Conservation (phyloP, 2,329 filamentous ascomycete species). For the Mariannaea sp. region DNA sequence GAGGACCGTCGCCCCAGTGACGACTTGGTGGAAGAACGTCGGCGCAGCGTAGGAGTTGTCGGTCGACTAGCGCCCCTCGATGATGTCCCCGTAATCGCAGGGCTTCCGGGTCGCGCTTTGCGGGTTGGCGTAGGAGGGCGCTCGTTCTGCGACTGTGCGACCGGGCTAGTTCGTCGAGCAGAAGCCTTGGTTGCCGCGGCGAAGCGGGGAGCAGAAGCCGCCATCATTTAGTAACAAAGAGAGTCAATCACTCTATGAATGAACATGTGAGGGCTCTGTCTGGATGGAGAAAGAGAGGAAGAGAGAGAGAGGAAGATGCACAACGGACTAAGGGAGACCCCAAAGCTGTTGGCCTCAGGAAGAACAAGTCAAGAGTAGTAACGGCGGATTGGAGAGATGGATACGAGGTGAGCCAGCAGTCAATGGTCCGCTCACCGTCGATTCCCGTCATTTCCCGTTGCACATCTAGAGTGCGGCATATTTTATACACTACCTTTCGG, state of each 20-base stretch:
- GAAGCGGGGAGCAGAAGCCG: constrained; percentile 28
- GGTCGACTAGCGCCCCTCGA: constrained; percentile 19
- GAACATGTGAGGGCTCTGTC: background rate
- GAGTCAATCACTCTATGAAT: no score
- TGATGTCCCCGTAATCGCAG: no score
- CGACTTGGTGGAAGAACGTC: constrained; percentile 22
- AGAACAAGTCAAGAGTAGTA: background rate
- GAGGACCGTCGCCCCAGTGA: constrained; percentile 22
- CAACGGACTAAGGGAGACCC: background rate
- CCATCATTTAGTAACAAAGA: constrained; percentile 7
- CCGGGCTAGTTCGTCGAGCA: constrained; percentile 25
- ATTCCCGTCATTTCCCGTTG: no score
- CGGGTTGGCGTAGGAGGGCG: constrained; percentile 25
- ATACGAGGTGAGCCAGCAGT: background rate
- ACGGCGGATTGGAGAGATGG: constrained; percentile 2
- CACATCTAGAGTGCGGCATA: constrained; percentile 20
- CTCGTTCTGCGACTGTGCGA: constrained; percentile 21
- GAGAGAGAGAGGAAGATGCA: background rate
- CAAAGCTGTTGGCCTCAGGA: background rate
- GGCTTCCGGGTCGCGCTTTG: constrained; percentile 18
- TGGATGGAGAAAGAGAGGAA: background rate
- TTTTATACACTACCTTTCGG: background rate
- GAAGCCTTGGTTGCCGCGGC: constrained; percentile 33
- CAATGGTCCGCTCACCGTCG: constrained; percentile 19
- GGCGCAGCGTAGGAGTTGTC: constrained; percentile 25